These are phyloP conservation scores for Aspergillus viridinutans DNA, from an alignment of 2,329 filamentous ascomycete species.

Conservation along the genomic window DNA sequence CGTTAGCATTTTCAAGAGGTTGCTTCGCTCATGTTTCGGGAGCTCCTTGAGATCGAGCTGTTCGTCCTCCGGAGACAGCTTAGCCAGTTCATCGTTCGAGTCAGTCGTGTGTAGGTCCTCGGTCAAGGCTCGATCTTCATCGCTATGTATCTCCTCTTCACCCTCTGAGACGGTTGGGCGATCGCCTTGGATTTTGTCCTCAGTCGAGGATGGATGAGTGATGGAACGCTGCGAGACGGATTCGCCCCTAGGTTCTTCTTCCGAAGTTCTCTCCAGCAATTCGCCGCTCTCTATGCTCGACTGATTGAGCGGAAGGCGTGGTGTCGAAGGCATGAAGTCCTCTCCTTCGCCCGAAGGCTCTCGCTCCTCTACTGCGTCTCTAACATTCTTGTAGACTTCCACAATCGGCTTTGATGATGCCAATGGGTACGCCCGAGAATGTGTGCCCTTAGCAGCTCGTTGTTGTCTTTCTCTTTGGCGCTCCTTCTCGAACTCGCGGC, in stretches of 20 bases:
- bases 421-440: constrained; percentile 78
- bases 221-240: constrained; percentile 27
- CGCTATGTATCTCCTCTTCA: constrained; percentile 65
- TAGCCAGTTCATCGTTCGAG: constrained; percentile 50
- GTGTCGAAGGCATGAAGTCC: constrained; percentile 30
- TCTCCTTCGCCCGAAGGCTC: constrained; percentile 62
- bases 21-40: constrained; percentile 88
- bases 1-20: constrained; percentile 88
- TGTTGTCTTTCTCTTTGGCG: constrained; percentile 79
- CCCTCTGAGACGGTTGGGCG: constrained; percentile 58
- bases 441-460: constrained; percentile 68
- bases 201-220: constrained; percentile 40
- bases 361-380: constrained; percentile 83
- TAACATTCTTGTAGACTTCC: constrained; percentile 89
- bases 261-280: constrained; percentile 14
- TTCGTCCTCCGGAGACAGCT: constrained; percentile 50
- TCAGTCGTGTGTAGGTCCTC: constrained; percentile 63
- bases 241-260: constrained; percentile 30
- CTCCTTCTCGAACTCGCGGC: constrained; percentile 93
- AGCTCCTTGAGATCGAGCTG: constrained; percentile 65
- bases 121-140: constrained; percentile 64
- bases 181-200: constrained; percentile 41
- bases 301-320: constrained; percentile 27
- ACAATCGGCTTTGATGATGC: constrained; percentile 94
- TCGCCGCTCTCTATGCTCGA: constrained; percentile 30